phyloP scores from a whole-genome alignment of 805 yeast genomes.

The Blastobotrys robertii region DNA sequence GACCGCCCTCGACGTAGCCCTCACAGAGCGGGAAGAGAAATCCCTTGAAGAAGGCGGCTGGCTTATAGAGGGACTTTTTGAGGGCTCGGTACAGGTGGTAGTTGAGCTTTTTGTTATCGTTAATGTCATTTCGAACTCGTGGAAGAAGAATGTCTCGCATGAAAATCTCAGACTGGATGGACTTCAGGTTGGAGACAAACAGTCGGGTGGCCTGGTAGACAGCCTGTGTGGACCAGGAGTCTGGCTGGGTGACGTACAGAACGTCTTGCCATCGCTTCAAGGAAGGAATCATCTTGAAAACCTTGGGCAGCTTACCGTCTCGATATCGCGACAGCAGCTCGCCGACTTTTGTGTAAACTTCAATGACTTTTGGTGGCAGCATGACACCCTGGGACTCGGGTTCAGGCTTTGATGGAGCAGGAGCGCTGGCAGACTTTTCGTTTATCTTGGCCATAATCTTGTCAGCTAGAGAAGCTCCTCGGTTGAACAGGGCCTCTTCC shows the following conservation, averaged over 20 bases:
- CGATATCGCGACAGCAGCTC: slow-evolving; percentile 78
- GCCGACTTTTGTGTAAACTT: slow-evolving; percentile 89
- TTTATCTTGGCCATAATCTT: slow-evolving; percentile 84
- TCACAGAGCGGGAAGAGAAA: slow-evolving; percentile 86
- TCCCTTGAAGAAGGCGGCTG: slow-evolving; percentile 96
- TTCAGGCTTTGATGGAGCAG: slow-evolving; percentile 14
- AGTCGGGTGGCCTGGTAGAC: slow-evolving; percentile 90
- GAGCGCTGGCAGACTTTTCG: slow-evolving; percentile 38
- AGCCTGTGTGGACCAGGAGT: slow-evolving; percentile 90
- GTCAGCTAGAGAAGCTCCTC: slow-evolving; percentile 60
- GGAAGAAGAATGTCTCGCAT: slow-evolving; percentile 39
- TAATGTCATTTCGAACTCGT: slow-evolving; percentile 32
- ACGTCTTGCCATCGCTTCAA: slow-evolving; percentile 94
- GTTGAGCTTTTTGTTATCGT: slow-evolving; percentile 48
- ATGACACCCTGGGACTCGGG: slow-evolving; percentile 53
- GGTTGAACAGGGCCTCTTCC: slow-evolving; percentile 77
- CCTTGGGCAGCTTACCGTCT: slow-evolving; percentile 93
- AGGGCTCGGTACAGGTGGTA: slow-evolving; percentile 88
- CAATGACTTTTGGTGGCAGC: slow-evolving; percentile 92
- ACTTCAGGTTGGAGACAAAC: slow-evolving; percentile 80
- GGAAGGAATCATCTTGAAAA: slow-evolving; percentile 90
- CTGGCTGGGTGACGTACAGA: slow-evolving; percentile 85
- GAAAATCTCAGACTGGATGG: slow-evolving; percentile 82
- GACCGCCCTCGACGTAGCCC: slow-evolving; percentile 33
- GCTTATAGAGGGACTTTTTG: slow-evolving; percentile 89